Percentiles rank a stretch among this genome's conserved stretches.
phyloP scores from a whole-genome alignment of 1,284 basidiomycete genomes.

The Anthracocystis setariae region DNA sequence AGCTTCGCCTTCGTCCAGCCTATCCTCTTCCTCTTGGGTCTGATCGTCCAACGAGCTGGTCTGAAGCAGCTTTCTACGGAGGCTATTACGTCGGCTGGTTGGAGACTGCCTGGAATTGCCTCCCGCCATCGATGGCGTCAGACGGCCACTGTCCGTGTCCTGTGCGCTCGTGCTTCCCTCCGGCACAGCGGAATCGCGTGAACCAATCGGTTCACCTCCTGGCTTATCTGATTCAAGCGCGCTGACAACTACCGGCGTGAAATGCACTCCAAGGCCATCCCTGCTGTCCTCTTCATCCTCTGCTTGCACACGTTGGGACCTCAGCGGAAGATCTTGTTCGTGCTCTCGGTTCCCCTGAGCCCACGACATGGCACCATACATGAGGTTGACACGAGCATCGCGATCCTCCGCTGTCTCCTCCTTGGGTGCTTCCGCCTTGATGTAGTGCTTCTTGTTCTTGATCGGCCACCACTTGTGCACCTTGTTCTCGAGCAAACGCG shows the following conservation, averaged over 20 bases:
- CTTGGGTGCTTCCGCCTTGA: conserved; percentile 29
- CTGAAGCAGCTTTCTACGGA: conserved; percentile 45
- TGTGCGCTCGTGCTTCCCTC: conserved; percentile 35
- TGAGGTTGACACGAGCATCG: conserved; percentile 34
- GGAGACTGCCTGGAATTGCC: background rate
- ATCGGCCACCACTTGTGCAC: conserved; percentile 41
- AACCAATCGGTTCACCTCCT: conserved; percentile 20
- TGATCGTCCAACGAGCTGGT: background rate
- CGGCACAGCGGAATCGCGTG: conserved; percentile 33
- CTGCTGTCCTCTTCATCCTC: background rate
- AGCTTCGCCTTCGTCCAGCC: conserved; percentile 8
- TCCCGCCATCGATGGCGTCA: background rate
- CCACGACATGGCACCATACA: conserved; percentile 53
- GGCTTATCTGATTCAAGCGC: conserved; percentile 4
- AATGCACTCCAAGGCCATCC: background rate
- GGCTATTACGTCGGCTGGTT: conserved; percentile 11
- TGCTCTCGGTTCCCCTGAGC: conserved; percentile 23
- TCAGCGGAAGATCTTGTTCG: conserved; percentile 15
- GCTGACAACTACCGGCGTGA: conserved; percentile 15
- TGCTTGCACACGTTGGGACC: background rate
- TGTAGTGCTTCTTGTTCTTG: conserved; percentile 38
- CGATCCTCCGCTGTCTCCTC: conserved; percentile 44
- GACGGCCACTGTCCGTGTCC: conserved; percentile 14
- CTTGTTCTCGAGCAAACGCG: conserved; percentile 42
- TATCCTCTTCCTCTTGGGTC: background rate